Conservation (phyloP, 2,329 filamentous ascomycete genomes). For the Talaromyces rugulosus region DNA sequence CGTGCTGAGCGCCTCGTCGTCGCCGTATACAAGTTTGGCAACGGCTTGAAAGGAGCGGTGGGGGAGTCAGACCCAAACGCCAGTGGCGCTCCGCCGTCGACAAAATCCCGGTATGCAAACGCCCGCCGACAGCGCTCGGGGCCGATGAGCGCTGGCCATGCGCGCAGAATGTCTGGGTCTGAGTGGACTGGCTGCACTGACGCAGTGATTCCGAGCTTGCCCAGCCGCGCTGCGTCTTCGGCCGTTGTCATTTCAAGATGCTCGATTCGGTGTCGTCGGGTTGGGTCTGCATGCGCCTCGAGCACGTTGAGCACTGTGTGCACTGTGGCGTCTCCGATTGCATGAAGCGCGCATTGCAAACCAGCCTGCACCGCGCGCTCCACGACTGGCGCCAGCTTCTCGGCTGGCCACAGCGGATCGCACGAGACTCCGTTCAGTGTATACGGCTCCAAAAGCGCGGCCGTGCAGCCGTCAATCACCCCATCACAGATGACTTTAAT, state of each 20-base stretch:
- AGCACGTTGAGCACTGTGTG: slow-evolving; percentile 45
- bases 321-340: slow-evolving; percentile 48
- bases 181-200: slow-evolving; percentile 38
- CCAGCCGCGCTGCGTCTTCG: slow-evolving; percentile 45
- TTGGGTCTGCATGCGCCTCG: slow-evolving; percentile 32
- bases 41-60: slow-evolving; percentile 43
- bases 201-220: slow-evolving; percentile 43
- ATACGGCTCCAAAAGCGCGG: slow-evolving; percentile 46
- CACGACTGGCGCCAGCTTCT: slow-evolving; percentile 41
- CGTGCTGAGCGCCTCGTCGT: slow-evolving; percentile 45
- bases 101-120: slow-evolving; percentile 49
- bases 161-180: slow-evolving; percentile 43
- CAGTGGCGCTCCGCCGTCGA: slow-evolving; percentile 41
- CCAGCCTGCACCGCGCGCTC: slow-evolving; percentile 40
- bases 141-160: slow-evolving; percentile 46
- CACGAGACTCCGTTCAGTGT: slow-evolving; percentile 35
- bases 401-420: slow-evolving; percentile 45
- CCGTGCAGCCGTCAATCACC: slow-evolving; percentile 50
- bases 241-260: slow-evolving; percentile 48
- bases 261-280: slow-evolving; percentile 45
- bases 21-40: slow-evolving; percentile 48
- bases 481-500: slow-evolving; percentile 51
- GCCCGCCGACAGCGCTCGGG: slow-evolving; percentile 43
- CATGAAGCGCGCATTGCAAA: slow-evolving; percentile 49
- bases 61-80: slow-evolving; percentile 49